Percentiles rank a stretch among this genome's conserved stretches.
phyloP scores from a whole-genome alignment of 352 stramenopile species.

The Globisporangium viniferum region DNA sequence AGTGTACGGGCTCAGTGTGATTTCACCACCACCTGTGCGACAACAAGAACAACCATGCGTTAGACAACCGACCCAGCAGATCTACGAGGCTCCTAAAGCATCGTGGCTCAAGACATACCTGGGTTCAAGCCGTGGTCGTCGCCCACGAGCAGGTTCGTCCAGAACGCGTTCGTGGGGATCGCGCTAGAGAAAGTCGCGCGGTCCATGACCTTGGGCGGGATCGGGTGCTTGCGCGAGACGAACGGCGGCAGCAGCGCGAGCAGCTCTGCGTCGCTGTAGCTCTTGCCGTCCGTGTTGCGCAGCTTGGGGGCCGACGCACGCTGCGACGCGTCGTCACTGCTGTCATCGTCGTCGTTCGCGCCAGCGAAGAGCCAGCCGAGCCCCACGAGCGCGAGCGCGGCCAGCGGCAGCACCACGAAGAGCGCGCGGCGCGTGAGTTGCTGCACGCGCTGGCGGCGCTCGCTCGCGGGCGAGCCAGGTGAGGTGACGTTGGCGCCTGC shows the following conservation, averaged over 20 bases:
- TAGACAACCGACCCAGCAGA: not conserved
- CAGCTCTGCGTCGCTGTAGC: conserved; percentile 40
- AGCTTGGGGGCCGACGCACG: not conserved
- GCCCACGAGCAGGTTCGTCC: conserved; percentile 83
- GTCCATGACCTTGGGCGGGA: conserved; percentile 60
- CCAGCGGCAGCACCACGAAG: conserved; percentile 51
- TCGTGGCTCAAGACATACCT: conserved; percentile 16
- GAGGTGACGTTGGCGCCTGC: not conserved
- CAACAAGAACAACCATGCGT: not conserved
- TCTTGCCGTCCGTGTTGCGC: conserved; percentile 1
- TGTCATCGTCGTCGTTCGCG: conserved; percentile 14
- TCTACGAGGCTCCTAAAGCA: not conserved
- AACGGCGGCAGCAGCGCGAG: conserved; percentile 61
- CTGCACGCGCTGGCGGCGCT: conserved; percentile 11
- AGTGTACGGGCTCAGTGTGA: conserved; percentile 85
- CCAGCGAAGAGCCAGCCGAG: conserved; percentile 40
- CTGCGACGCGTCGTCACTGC: conserved; percentile 12
- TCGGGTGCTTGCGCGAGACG: conserved; percentile 41
- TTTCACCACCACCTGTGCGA: conserved; percentile 41
- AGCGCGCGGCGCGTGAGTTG: conserved; percentile 40
- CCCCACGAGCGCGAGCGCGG: conserved; percentile 44
- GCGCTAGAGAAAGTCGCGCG: conserved; percentile 37
- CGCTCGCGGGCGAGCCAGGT: not conserved
- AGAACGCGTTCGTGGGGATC: conserved; percentile 89
- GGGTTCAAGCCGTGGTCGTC: conserved; percentile 71